Conservation (phyloP, 345 rosid species). For the Litchi chinensis region DNA sequence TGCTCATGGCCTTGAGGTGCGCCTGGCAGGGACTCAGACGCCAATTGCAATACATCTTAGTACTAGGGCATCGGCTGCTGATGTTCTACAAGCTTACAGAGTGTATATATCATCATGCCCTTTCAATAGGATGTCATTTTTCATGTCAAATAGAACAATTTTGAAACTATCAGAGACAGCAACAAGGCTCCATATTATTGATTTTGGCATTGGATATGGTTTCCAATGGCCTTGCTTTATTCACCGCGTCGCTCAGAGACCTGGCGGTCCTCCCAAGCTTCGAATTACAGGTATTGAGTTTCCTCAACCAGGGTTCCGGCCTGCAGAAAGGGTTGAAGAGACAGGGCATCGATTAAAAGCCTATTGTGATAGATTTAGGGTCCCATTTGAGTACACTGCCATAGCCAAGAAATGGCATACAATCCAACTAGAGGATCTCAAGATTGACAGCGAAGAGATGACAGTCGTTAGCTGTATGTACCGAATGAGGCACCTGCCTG, state of each 20-base stretch:
- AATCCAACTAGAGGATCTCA: slow-evolving; percentile 64
- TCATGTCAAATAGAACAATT: slow-evolving; percentile 55
- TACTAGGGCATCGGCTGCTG: slow-evolving; percentile 47
- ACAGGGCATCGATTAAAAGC: slow-evolving; percentile 60
- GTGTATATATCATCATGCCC: slow-evolving; percentile 63
- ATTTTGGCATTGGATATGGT: slow-evolving; percentile 81
- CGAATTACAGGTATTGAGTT: slow-evolving; percentile 81
- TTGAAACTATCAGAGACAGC: slow-evolving; percentile 48
- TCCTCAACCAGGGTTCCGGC: slow-evolving; percentile 82
- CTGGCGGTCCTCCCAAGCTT: slow-evolving; percentile 56
- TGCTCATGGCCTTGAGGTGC: slow-evolving; percentile 68
- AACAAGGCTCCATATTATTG: slow-evolving; percentile 65
- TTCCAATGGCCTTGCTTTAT: slow-evolving; percentile 92
- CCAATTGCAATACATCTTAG: slow-evolving; percentile 38
- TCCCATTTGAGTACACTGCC: slow-evolving; percentile 56
- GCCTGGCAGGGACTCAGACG: slow-evolving; percentile 51
- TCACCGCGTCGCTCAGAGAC: slow-evolving; percentile 49
- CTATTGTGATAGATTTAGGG: slow-evolving; percentile 63
- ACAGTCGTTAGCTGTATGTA: slow-evolving; percentile 62
- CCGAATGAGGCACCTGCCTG: slow-evolving; percentile 63
- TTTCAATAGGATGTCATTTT: slow-evolving; percentile 55
- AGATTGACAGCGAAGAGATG: slow-evolving; percentile 54
- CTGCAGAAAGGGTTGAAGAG: slow-evolving; percentile 73
- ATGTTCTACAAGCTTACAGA: slow-evolving; percentile 57
- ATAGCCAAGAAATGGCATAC: slow-evolving; percentile 78